These are phyloP conservation scores for Apophysomyces variabilis DNA, from an alignment of 371 early-diverging fungal genomes.

Conservation along the genomic window DNA sequence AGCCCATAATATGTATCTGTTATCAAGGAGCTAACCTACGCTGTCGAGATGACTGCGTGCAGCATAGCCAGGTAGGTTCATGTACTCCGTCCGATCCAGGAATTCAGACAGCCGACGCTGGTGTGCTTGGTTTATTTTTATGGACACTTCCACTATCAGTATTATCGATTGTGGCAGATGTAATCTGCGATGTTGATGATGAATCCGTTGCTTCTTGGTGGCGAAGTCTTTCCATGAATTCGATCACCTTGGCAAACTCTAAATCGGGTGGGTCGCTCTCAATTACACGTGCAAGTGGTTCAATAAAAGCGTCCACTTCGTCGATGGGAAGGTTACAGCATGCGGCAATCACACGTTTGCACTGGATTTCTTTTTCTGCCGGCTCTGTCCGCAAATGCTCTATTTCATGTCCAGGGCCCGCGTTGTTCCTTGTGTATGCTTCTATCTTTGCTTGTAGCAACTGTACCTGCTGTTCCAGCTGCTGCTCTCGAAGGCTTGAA, in stretches of 20 bases:
- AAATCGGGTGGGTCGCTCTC: conserved; percentile 72
- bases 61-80: neutral
- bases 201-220: conserved; percentile 29
- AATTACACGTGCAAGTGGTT: conserved; percentile 66
- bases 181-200: neutral
- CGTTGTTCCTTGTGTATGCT: conserved; percentile 50
- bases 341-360: conserved; percentile 71
- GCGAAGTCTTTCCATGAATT: conserved; percentile 57
- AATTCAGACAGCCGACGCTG: conserved; percentile 9
- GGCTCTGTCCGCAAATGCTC: conserved; percentile 34
- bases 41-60: conserved; percentile 1
- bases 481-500: conserved; percentile 15
- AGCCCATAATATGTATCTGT: neutral
- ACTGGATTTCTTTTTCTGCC: conserved; percentile 60
- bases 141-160: conserved; percentile 3
- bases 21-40: neutral
- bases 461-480: conserved; percentile 39
- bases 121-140: conserved; percentile 11
- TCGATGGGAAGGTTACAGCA: conserved; percentile 71
- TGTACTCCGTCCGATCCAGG: neutral
- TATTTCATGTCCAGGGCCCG: conserved; percentile 46
- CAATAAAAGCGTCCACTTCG: conserved; percentile 67
- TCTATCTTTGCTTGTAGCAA: conserved; percentile 46
- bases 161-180: neutral
- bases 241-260: conserved; percentile 56